A percentile compares a stretch with the other conserved stretches of the same genome.
Conservation (phyloP, 2,329 filamentous ascomycete species). For the Fusarium incarnatum region DNA sequence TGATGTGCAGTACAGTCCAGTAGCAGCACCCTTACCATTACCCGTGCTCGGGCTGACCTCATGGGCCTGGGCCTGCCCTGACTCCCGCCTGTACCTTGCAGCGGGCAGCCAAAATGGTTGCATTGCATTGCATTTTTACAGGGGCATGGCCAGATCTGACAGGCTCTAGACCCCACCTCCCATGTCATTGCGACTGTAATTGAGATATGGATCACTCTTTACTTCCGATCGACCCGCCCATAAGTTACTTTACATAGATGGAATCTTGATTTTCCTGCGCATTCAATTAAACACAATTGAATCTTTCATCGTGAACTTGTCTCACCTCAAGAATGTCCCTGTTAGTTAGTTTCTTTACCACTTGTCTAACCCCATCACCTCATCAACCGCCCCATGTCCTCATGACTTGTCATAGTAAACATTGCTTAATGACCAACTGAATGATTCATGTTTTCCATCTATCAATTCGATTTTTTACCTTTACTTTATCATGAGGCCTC, state of each 20-base stretch:
- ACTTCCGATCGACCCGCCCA: conserved; percentile 18
- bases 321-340: conserved; percentile 36
- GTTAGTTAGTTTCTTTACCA: neutral
- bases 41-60: neutral
- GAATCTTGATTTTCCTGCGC: neutral
- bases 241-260: neutral
- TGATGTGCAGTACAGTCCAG: neutral
- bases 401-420: conserved; percentile 17
- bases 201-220: neutral
- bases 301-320: conserved; percentile 14
- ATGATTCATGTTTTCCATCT: neutral
- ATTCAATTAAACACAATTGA: conserved; percentile 21
- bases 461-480: neutral
- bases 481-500: neutral
- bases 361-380: conserved; percentile 21
- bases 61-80: conserved; percentile 2
- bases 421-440: neutral
- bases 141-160: conserved; percentile 25
- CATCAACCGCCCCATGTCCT: neutral
- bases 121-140: conserved; percentile 28
- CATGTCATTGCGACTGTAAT: neutral
- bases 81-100: conserved; percentile 33
- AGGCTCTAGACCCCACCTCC: conserved; percentile 1
- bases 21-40: neutral
- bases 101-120: conserved; percentile 24